Evolutionary conservation across 2,329 filamentous ascomycete species (phyloP), one percentile per base, ranked within the genome.

Genomic region (Monosporascus cannonballus): DNA sequence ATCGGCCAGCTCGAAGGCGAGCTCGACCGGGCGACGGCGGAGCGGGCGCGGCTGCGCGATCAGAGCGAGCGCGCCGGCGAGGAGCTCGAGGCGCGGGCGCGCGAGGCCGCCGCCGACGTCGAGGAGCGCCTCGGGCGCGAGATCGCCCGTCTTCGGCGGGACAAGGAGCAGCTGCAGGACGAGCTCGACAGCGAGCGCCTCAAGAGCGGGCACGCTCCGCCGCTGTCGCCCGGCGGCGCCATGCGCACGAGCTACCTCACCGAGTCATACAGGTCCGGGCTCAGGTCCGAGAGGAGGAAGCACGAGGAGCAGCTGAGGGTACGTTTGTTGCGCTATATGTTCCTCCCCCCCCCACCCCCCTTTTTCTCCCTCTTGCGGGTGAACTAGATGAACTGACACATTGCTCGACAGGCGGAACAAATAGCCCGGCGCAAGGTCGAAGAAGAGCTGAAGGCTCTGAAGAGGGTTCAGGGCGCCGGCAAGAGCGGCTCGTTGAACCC

Each of bases 221-320:
- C 42, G 34, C 49, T 61, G 17, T 64, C 64, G 18, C 64, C 66
- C 8, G 59, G 61, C 22, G 62, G 61, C 22, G 53, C 54, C 36
- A 61, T 52, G 52, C 63, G 60, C 56, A 67, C 65, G 22, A 63
- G 64, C 7, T 66, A 66, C 58, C 54, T 69, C 34, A 69, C 67
- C 41, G 65, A 67, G 36, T 66, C 64, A 7, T 69, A 68, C 58
- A 59, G 66, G 41, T 53, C 59, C 17, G 66, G 65, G 17, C 56
- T 69, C 15, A 61, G 64, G 48, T 60, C 65, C 17, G 66, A 68
- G 55, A 59, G 67, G 51, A 68, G 67, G 64, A 69, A 68, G 48
- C 64, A 67, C 53, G 67, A 68, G 51, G 66, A 69, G 52, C 66
- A 67, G 51, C 49, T 69, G 54, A 67, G 56, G 50, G 67, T 69